These are phyloP conservation scores for Colletotrichum plurivorum DNA, from an alignment of 2,329 filamentous ascomycete genomes.

Conservation along the genomic window DNA sequence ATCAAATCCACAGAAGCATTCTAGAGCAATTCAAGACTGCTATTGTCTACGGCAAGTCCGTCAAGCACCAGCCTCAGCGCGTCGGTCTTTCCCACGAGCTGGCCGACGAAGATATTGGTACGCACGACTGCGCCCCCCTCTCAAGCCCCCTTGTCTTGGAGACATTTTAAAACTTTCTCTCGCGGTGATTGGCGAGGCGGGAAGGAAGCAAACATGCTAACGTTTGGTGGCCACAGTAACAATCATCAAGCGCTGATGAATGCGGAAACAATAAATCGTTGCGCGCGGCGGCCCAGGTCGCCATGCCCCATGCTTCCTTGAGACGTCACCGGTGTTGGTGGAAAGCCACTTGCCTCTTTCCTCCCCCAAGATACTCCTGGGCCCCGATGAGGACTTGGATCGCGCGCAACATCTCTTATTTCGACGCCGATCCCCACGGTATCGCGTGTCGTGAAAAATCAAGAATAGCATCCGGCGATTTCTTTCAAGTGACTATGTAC, in stretches of 20 bases:
- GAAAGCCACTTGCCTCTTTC: slow-evolving; percentile 31
- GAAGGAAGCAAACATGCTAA: slow-evolving; percentile 44
- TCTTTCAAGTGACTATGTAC: slow-evolving; percentile 1
- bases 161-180: background rate
- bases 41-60: slow-evolving; percentile 96
- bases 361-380: slow-evolving; percentile 6
- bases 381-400: background rate
- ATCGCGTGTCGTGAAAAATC: slow-evolving; percentile 4
- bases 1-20: slow-evolving; percentile 96
- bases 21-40: slow-evolving; percentile 95
- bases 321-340: slow-evolving; percentile 13
- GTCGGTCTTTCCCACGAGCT: slow-evolving; percentile 93
- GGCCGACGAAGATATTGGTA: slow-evolving; percentile 97
- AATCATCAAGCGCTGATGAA: slow-evolving; percentile 77
- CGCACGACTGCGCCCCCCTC: slow-evolving; percentile 51
- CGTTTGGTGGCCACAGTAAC: slow-evolving; percentile 50
- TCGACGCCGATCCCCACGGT: slow-evolving; percentile 11
- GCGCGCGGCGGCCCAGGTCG: slow-evolving; percentile 24
- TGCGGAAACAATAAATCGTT: slow-evolving; percentile 12
- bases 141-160: background rate
- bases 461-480: background rate
- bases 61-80: slow-evolving; percentile 98
- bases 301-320: slow-evolving; percentile 18
- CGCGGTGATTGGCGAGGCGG: slow-evolving; percentile 1
- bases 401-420: slow-evolving; percentile 12